phyloP scores from a whole-genome alignment of 2,329 filamentous ascomycete species.

The Diaporthe eres region DNA sequence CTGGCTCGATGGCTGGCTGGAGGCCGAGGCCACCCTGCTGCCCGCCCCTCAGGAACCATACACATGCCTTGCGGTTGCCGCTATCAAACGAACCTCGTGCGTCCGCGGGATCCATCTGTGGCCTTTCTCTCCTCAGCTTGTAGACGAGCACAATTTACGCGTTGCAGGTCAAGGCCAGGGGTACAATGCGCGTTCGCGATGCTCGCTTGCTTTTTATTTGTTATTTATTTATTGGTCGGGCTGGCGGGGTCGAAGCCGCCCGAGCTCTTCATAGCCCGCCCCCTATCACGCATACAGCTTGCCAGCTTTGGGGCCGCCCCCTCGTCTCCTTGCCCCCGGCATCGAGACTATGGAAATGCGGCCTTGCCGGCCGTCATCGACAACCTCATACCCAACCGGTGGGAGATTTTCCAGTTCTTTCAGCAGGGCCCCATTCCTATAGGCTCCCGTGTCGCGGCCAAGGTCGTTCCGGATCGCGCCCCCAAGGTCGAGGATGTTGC shows the following conservation, averaged over 20 bases:
- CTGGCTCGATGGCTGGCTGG: background rate
- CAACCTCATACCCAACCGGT: slow-evolving; percentile 29
- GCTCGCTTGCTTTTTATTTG: background rate
- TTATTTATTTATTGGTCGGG: background rate
- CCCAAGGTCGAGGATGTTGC: slow-evolving; percentile 30
- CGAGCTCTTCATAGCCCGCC: background rate
- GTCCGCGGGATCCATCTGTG: background rate
- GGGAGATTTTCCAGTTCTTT: slow-evolving; percentile 17
- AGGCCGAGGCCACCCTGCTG: background rate
- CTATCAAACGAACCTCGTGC: background rate
- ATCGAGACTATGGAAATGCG: slow-evolving; percentile 17
- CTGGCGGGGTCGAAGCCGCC: background rate
- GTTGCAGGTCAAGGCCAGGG: background rate
- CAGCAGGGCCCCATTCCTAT: background rate
- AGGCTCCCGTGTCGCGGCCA: slow-evolving; percentile 30
- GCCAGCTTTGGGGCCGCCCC: background rate
- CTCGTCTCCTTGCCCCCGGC: slow-evolving; percentile 2
- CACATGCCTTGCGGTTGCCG: background rate
- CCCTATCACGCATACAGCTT: slow-evolving; percentile 9
- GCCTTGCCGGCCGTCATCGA: background rate
- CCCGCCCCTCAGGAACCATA: background rate
- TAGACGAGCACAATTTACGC: background rate
- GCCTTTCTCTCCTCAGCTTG: background rate
- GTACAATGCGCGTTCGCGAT: background rate
- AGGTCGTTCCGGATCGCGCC: slow-evolving; percentile 26